Evolutionary conservation across 345 rosid genomes (phyloP).

Genomic region (Salix suchowensis): DNA sequence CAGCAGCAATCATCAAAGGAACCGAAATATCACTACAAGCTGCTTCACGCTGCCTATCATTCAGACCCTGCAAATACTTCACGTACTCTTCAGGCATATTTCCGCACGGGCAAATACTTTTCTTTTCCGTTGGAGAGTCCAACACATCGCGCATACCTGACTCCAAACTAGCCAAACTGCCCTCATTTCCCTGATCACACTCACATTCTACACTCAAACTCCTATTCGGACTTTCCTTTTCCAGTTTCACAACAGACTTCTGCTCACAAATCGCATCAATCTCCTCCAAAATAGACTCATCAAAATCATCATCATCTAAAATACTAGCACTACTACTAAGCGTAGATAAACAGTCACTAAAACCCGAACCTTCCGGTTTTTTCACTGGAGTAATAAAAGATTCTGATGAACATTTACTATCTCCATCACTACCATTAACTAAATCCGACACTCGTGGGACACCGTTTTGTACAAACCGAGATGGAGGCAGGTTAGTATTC

Average conservation of each 20-base stretch:
- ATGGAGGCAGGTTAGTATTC: constrained; percentile 34
- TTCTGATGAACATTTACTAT: constrained; percentile 14
- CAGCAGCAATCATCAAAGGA: constrained; percentile 91
- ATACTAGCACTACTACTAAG: constrained; percentile 25
- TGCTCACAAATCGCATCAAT: constrained; percentile 62
- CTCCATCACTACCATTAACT: constrained; percentile 7
- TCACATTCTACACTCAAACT: constrained; percentile 13
- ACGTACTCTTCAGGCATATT: constrained; percentile 60
- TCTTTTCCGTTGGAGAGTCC: constrained; percentile 20
- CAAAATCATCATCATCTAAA: constrained; percentile 75
- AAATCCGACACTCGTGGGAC: constrained; percentile 5
- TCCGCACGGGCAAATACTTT: constrained; percentile 22
- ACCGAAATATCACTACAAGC: constrained; percentile 64
- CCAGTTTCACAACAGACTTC: constrained; percentile 41
- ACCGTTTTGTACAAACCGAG: constrained; percentile 7
- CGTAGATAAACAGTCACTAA: constrained; percentile 25
- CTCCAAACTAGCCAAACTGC: constrained; percentile 14
- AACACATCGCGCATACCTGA: constrained; percentile 1
- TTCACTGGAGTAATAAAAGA: constrained; percentile 43
- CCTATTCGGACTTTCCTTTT: constrained; percentile 20
- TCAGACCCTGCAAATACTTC: constrained; percentile 60
- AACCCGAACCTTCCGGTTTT: constrained; percentile 24
- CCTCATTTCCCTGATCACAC: constrained; percentile 15
- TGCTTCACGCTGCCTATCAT: constrained; percentile 82
- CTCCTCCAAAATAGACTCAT: constrained; percentile 59